Conservation (phyloP, 2,329 filamentous ascomycete species). For the Didymella glomerata region DNA sequence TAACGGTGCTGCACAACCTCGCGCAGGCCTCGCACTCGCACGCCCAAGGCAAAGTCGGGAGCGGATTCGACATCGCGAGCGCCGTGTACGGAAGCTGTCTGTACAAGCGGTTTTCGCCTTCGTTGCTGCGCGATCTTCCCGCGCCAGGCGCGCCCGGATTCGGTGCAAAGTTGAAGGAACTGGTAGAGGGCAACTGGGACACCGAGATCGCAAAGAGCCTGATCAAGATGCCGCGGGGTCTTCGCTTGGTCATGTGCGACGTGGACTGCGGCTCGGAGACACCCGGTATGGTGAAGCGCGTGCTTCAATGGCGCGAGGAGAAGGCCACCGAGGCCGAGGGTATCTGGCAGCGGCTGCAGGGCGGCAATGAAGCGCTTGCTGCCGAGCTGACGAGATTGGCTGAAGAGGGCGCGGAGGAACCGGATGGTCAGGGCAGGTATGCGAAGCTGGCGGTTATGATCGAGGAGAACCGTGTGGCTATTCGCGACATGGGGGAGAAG, state of each 20-base stretch:
- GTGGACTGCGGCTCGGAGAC: slow-evolving; percentile 94
- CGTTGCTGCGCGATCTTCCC: slow-evolving; percentile 72
- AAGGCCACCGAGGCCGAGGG: slow-evolving; percentile 69
- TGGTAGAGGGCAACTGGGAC: slow-evolving; percentile 80
- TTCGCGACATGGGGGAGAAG: slow-evolving; percentile 77
- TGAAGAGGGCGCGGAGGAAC: slow-evolving; percentile 39
- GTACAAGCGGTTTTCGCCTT: slow-evolving; percentile 91
- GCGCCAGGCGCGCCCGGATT: slow-evolving; percentile 74
- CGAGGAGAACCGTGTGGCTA: slow-evolving; percentile 63
- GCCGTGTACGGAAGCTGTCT: slow-evolving; percentile 91
- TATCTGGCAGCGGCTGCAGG: slow-evolving; percentile 80
- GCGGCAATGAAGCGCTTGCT: slow-evolving; percentile 75
- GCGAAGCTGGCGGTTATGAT: slow-evolving; percentile 62
- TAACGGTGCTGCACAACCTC: slow-evolving; percentile 82
- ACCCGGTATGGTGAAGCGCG: slow-evolving; percentile 93
- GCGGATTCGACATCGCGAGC: slow-evolving; percentile 92
- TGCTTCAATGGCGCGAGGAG: slow-evolving; percentile 79
- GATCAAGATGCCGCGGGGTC: slow-evolving; percentile 74
- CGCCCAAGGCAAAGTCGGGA: slow-evolving; percentile 95
- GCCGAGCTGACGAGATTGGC: slow-evolving; percentile 65
- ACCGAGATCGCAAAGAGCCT: slow-evolving; percentile 75
- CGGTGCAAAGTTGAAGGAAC: slow-evolving; percentile 66
- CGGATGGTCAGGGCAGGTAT: slow-evolving; percentile 41
- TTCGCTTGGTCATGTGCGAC: slow-evolving; percentile 90
- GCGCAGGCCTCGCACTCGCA: slow-evolving; percentile 94